Conservation (phyloP, 495 filamentous ascomycete genomes). For the Bacidia rubella region DNA sequence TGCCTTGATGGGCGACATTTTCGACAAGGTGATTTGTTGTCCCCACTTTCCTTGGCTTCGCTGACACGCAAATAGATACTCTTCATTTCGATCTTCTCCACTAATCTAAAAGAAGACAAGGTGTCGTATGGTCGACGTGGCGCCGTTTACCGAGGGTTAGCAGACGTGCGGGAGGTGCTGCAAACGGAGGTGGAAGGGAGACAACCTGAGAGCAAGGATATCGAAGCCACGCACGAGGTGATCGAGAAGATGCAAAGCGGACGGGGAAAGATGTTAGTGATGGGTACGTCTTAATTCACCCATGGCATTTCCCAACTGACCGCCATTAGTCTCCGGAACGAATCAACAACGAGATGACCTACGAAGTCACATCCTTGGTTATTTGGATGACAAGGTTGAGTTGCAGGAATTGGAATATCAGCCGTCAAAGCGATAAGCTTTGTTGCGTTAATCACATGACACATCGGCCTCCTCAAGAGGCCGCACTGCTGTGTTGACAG, state of each 20-base stretch:
- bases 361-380: background rate
- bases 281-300: background rate
- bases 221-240: background rate
- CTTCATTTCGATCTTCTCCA: slow-evolving; percentile 5
- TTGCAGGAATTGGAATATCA: background rate
- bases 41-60: background rate
- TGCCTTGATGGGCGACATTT: slow-evolving; percentile 1
- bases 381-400: background rate
- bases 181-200: background rate
- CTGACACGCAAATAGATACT: background rate
- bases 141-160: background rate
- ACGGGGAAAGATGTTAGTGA: background rate
- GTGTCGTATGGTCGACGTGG: slow-evolving; percentile 2
- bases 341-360: background rate
- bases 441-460: too few species aligned
- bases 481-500: too few species aligned
- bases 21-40: background rate
- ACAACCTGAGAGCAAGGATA: background rate
- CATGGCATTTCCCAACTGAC: background rate
- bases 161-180: background rate
- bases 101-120: background rate
- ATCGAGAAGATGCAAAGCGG: background rate
- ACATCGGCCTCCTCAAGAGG: too few species aligned
- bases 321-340: background rate
- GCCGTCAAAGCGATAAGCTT: background rate